Percentiles rank a stretch among this genome's conserved stretches.
Conservation (phyloP, 2,329 filamentous ascomycete genomes). For the Aspergillus felis region DNA sequence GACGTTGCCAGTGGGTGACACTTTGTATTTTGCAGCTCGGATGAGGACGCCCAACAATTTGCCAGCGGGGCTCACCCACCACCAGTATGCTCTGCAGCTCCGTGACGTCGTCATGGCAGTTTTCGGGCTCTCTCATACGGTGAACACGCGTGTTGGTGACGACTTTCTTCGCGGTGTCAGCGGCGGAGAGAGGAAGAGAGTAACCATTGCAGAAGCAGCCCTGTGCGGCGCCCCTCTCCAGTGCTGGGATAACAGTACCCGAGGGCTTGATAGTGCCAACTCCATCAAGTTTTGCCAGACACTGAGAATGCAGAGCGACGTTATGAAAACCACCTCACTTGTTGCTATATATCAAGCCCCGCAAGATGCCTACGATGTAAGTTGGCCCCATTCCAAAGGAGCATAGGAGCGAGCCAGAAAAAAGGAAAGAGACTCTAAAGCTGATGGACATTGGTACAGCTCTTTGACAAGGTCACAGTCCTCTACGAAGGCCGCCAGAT, state of each 20-base stretch:
- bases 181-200: conserved; percentile 55
- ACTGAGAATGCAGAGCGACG: conserved; percentile 41
- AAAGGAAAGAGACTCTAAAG: neutral
- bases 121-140: conserved; percentile 40
- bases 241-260: conserved; percentile 39
- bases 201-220: conserved; percentile 50
- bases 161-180: conserved; percentile 55
- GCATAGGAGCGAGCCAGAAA: too few species aligned
- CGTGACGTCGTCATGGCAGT: conserved; percentile 39
- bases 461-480: conserved; percentile 66
- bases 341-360: conserved; percentile 50
- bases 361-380: conserved; percentile 31
- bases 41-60: conserved; percentile 45
- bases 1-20: conserved; percentile 68
- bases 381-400: neutral
- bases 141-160: conserved; percentile 38
- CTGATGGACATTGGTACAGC: conserved; percentile 1
- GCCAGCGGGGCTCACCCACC: neutral
- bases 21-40: conserved; percentile 66
- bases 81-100: conserved; percentile 36
- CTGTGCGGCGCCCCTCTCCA: conserved; percentile 40
- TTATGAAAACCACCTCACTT: conserved; percentile 41
- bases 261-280: conserved; percentile 47
- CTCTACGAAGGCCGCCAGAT: conserved; percentile 70
- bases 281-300: conserved; percentile 50